Percentiles rank a stretch among this genome's conserved stretches.
Conservation (phyloP, 768 basidiomycete species). For the Tubosaeta sp. region DNA sequence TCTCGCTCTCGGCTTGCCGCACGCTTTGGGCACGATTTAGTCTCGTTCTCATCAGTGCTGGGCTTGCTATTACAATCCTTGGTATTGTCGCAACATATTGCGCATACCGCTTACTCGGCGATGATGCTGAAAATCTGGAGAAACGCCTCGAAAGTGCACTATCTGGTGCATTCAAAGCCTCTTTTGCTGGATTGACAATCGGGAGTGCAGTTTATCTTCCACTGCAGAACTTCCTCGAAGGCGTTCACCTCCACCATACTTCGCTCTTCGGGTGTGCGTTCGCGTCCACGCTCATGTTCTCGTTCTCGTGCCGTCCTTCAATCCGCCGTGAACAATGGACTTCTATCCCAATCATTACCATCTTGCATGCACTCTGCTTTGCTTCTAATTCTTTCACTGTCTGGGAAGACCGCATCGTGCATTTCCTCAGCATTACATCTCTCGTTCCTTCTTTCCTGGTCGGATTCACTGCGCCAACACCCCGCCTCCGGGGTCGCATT, state of each 20-base stretch:
- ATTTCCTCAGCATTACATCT: constrained; percentile 68
- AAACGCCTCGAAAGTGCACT: constrained; percentile 37
- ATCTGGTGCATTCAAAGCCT: constrained; percentile 30
- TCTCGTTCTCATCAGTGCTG: constrained; percentile 67
- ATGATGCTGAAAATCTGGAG: constrained; percentile 37
- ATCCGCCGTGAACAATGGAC: constrained; percentile 26
- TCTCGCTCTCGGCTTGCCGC: constrained; percentile 59
- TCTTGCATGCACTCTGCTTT: constrained; percentile 73
- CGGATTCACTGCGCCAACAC: constrained; percentile 64
- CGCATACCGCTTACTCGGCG: constrained; percentile 48
- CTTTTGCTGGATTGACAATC: constrained; percentile 34
- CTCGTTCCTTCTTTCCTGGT: constrained; percentile 55
- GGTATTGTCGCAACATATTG: constrained; percentile 53
- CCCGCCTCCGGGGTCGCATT: constrained; percentile 69
- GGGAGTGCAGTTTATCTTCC: constrained; percentile 33
- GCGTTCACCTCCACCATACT: constrained; percentile 48
- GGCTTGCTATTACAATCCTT: constrained; percentile 57
- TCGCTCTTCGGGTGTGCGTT: constrained; percentile 47
- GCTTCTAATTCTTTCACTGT: constrained; percentile 96
- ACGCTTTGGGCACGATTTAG: constrained; percentile 96
- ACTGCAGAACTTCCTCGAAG: constrained; percentile 36
- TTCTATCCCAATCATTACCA: constrained; percentile 43
- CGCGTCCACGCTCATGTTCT: constrained; percentile 42
- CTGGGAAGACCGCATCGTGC: constrained; percentile 87
- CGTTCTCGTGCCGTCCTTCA: constrained; percentile 38